Percentiles rank a stretch among this genome's conserved stretches.
Conservation (phyloP, 2,329 filamentous ascomycete genomes). For the Colletotrichum truncatum region DNA sequence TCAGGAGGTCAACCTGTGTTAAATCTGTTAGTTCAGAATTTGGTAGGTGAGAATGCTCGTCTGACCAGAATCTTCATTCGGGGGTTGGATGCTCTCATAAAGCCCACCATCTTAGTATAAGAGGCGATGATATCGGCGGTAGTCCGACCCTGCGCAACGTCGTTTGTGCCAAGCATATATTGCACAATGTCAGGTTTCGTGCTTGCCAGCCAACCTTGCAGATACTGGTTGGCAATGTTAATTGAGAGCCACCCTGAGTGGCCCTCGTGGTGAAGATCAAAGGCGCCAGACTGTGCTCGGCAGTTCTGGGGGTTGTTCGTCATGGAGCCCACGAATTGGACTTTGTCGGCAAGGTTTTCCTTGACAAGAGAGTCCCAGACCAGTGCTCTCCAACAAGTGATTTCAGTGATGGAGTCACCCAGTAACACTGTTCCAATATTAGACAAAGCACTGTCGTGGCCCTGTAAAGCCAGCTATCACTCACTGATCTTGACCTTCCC, state of each 20-base stretch:
- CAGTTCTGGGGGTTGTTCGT: constrained; percentile 48
- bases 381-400: constrained; percentile 53
- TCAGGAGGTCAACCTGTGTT: constrained; percentile 47
- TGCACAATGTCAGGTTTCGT: constrained; percentile 51
- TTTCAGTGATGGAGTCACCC: constrained; percentile 55
- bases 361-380: constrained; percentile 50
- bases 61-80: constrained; percentile 50
- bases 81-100: constrained; percentile 46
- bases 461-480: neutral
- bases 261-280: constrained; percentile 52
- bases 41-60: neutral
- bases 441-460: neutral
- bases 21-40: too few species aligned
- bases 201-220: constrained; percentile 47
- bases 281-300: constrained; percentile 39
- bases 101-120: constrained; percentile 49
- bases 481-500: constrained; percentile 16
- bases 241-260: constrained; percentile 53
- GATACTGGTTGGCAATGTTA: constrained; percentile 52
- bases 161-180: constrained; percentile 57
- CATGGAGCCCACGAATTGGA: constrained; percentile 53
- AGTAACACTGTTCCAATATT: constrained; percentile 37
- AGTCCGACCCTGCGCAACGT: constrained; percentile 42
- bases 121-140: constrained; percentile 46
- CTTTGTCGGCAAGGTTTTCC: constrained; percentile 42